These are phyloP conservation scores for Plasmodium malariae DNA, from an alignment of 169 alveolate genomes.

Conservation along the genomic window DNA sequence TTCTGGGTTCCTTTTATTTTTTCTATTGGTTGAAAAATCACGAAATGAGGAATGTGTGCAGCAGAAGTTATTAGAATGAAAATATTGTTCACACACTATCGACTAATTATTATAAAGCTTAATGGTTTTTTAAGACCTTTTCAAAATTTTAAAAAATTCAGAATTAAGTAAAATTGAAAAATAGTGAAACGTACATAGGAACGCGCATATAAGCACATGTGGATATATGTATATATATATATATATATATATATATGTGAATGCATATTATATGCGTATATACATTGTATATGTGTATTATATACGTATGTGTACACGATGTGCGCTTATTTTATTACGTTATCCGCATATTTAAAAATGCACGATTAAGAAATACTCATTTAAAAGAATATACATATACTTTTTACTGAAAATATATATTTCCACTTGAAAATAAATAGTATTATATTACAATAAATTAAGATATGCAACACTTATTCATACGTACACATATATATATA, in stretches of 20 bases:
- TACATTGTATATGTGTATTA: no score
- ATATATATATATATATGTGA: not conserved
- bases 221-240: not conserved
- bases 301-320: no score
- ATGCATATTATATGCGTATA: not conserved
- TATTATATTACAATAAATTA: not conserved
- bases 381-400: no score
- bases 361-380: no score
- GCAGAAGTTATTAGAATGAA: constrained; percentile 35
- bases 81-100: constrained; percentile 1
- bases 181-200: constrained; percentile 8
- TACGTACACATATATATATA: not conserved
- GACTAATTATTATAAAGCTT: not conserved
- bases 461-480: not conserved
- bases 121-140: not conserved
- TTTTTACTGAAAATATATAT: no score
- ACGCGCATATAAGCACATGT: not conserved
- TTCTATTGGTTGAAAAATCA: constrained; percentile 52
- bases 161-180: not conserved
- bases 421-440: constrained; percentile 4
- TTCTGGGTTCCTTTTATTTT: constrained; percentile 70
- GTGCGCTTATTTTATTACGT: no score
- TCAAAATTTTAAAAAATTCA: not conserved
- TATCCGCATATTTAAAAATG: no score
- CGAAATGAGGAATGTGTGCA: constrained; percentile 61